Evolutionary conservation across 2,329 filamentous ascomycete genomes (phyloP).

Genomic region (Metarhizium humberi): DNA sequence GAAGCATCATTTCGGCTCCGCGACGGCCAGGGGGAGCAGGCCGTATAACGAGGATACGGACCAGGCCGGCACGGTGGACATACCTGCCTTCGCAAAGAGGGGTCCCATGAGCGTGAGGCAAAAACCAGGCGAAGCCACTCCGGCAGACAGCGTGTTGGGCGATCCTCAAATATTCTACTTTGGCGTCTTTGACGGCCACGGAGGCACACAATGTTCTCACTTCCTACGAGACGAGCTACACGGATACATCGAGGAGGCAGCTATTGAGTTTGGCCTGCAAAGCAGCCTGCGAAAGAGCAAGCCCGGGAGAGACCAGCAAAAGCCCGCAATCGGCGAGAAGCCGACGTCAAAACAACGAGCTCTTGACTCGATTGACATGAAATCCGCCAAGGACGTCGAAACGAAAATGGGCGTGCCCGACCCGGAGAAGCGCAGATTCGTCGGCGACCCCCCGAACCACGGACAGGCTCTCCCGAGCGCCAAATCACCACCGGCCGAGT

Average conservation of each 20-base stretch:
- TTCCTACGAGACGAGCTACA: constrained; percentile 81
- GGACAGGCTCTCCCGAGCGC: constrained; percentile 27
- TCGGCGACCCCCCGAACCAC: constrained; percentile 24
- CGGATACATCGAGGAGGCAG: constrained; percentile 77
- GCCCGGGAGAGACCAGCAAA: constrained; percentile 15
- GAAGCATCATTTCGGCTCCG: constrained; percentile 90
- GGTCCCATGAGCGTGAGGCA: constrained; percentile 56
- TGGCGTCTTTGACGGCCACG: constrained; percentile 92
- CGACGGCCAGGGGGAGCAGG: constrained; percentile 69
- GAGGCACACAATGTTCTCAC: constrained; percentile 77
- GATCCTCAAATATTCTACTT: constrained; percentile 98
- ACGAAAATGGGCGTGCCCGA: constrained; percentile 25
- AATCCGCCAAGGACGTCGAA: constrained; percentile 36
- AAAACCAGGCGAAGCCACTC: constrained; percentile 50
- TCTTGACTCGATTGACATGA: constrained; percentile 33
- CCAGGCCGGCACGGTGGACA: constrained; percentile 86
- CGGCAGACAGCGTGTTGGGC: constrained; percentile 68
- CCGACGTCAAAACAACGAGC: constrained; percentile 17
- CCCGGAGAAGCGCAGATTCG: constrained; percentile 20
- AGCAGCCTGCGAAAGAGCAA: constrained; percentile 57
- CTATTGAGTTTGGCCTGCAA: constrained; percentile 63
- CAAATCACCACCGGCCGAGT: constrained; percentile 37
- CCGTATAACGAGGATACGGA: constrained; percentile 90
- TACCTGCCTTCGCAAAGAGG: constrained; percentile 85
- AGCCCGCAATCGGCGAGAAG: constrained; percentile 10